A percentile compares a stretch with the other conserved stretches of the same genome.
phyloP scores from a whole-genome alignment of 495 filamentous ascomycete species.

The Acidiella bohemica region DNA sequence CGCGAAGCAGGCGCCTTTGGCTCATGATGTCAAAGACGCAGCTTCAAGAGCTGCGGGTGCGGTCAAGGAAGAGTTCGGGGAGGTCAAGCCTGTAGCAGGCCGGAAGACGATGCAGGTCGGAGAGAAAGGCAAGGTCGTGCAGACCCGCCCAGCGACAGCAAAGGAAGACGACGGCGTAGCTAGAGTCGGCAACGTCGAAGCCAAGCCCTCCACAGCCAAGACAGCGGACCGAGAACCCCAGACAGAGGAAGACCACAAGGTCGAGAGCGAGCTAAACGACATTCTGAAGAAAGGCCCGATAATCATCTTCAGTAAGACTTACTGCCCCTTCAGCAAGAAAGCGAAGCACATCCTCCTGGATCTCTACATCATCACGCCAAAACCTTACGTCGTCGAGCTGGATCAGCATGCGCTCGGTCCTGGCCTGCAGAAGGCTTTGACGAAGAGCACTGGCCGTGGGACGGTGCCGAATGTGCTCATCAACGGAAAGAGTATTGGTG shows the following conservation, averaged over 20 bases:
- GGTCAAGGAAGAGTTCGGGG: no score
- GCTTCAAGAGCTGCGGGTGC: not conserved
- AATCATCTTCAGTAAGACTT: slow-evolving; percentile 90
- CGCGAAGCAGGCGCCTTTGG: slow-evolving; percentile 1
- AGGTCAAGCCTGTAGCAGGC: slow-evolving; percentile 42
- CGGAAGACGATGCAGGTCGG: slow-evolving; percentile 42
- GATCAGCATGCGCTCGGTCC: slow-evolving; percentile 65
- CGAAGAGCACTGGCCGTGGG: slow-evolving; percentile 56
- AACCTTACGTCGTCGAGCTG: slow-evolving; percentile 81
- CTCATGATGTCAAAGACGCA: slow-evolving; percentile 6
- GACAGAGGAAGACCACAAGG: slow-evolving; percentile 42
- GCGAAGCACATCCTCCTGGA: slow-evolving; percentile 73
- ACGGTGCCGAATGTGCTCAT: slow-evolving; percentile 91
- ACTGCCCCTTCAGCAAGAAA: slow-evolving; percentile 69
- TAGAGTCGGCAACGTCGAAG: slow-evolving; percentile 19
- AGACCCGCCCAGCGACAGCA: slow-evolving; percentile 15
- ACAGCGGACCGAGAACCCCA: slow-evolving; percentile 28
- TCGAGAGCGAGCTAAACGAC: slow-evolving; percentile 50
- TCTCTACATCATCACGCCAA: slow-evolving; percentile 66
- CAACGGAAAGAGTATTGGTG: slow-evolving; percentile 78
- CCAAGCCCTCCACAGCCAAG: slow-evolving; percentile 7
- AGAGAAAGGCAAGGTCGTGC: slow-evolving; percentile 26
- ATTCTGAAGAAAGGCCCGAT: slow-evolving; percentile 76
- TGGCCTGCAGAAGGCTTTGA: slow-evolving; percentile 54
- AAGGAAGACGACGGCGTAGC: slow-evolving; percentile 26